phyloP scores from a whole-genome alignment of 2,329 filamentous ascomycete species.

The Capronia epimyces region DNA sequence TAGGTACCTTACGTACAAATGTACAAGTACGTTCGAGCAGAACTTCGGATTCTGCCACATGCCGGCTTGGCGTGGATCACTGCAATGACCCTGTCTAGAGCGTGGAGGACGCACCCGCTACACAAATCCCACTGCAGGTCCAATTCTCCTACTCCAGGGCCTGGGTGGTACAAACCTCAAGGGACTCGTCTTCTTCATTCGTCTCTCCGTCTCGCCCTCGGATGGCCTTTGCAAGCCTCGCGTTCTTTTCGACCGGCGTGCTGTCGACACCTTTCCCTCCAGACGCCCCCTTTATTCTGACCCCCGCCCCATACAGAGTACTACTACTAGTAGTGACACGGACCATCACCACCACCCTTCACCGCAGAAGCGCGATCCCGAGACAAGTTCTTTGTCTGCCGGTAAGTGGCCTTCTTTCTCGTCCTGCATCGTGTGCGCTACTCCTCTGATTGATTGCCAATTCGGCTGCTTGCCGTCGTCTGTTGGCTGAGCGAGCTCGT shows the following conservation, averaged over 20 bases:
- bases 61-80: conserved; percentile 18
- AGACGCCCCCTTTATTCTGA: conserved; percentile 17
- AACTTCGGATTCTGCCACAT: conserved; percentile 4
- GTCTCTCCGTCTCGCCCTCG: neutral
- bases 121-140: neutral
- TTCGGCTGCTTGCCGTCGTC: conserved; percentile 10
- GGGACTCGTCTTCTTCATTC: neutral
- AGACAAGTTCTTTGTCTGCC: conserved; percentile 27
- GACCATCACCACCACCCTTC: conserved; percentile 6
- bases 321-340: no score
- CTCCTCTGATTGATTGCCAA: conserved; percentile 14
- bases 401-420: conserved; percentile 19
- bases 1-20: no score
- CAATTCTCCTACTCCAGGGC: conserved; percentile 1
- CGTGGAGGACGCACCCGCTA: neutral
- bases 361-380: conserved; percentile 18
- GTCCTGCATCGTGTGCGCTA: conserved; percentile 6
- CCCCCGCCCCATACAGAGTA: conserved; percentile 8
- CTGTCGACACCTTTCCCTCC: neutral
- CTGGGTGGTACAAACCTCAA: conserved; percentile 5
- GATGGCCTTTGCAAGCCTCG: conserved; percentile 1
- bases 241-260: neutral
- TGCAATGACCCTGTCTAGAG: conserved; percentile 4
- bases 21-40: neutral
- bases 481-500: conserved; percentile 6